A percentile compares a stretch with the other conserved stretches of the same genome.
Conservation (phyloP, 2,329 filamentous ascomycete species). For the Microascus cirrosus region DNA sequence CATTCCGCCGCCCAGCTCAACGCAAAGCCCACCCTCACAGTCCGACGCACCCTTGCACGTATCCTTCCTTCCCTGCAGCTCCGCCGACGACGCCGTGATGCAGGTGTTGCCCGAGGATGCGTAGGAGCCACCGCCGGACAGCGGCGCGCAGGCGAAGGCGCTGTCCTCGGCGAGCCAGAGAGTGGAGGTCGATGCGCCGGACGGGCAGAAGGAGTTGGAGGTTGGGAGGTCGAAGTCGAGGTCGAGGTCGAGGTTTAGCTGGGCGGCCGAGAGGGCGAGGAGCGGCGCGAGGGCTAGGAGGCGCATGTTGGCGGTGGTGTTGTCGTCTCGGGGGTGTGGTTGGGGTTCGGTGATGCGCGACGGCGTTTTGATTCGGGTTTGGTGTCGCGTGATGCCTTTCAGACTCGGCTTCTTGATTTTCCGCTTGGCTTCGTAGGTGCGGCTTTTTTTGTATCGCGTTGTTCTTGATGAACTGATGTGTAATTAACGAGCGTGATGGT, state of each 20-base stretch:
- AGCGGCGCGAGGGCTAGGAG: conserved; percentile 1
- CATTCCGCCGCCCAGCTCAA: background rate
- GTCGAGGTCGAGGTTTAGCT: background rate
- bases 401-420: no score
- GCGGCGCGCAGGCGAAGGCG: conserved; percentile 1
- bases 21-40: background rate
- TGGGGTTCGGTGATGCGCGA: background rate
- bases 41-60: background rate
- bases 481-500: background rate
- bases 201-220: background rate
- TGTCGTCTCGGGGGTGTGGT: background rate
- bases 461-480: background rate
- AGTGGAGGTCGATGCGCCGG: background rate
- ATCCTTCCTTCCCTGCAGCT: background rate
- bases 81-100: background rate
- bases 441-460: background rate
- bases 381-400: no score
- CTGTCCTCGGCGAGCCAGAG: conserved; percentile 2
- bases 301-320: background rate
- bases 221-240: no score
- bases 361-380: no score
- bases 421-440: background rate
- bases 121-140: background rate
- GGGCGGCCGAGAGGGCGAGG: background rate
- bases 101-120: background rate